Percentiles rank a stretch among this genome's conserved stretches.
phyloP scores from a whole-genome alignment of 2,329 filamentous ascomycete species.

The Dothiorella sarmentorum region DNA sequence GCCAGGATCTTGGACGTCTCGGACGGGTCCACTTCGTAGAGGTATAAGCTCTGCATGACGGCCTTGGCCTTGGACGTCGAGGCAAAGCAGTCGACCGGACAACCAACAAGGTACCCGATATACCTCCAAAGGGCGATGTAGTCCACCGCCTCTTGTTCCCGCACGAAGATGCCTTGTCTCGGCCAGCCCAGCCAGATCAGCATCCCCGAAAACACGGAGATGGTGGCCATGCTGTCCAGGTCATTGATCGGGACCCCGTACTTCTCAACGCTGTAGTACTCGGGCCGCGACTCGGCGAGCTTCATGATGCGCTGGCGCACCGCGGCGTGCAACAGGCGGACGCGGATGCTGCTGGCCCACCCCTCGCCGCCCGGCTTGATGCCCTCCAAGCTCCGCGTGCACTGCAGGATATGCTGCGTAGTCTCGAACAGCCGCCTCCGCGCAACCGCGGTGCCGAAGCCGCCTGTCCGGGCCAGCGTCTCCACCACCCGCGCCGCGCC shows the following conservation, averaged over 20 bases:
- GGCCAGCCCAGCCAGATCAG: conserved; percentile 68
- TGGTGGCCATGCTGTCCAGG: conserved; percentile 69
- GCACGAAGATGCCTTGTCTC: conserved; percentile 66
- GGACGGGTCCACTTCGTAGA: conserved; percentile 64
- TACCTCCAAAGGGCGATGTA: conserved; percentile 76
- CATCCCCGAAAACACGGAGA: conserved; percentile 65
- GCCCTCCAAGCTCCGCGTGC: conserved; percentile 60
- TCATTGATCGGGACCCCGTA: conserved; percentile 71
- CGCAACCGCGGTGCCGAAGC: conserved; percentile 66
- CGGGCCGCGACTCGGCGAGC: conserved; percentile 53
- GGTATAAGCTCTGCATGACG: conserved; percentile 65
- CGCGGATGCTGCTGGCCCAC: conserved; percentile 61
- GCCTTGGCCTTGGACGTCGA: conserved; percentile 54
- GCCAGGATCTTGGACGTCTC: conserved; percentile 62
- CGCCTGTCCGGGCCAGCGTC: conserved; percentile 69
- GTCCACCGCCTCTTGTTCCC: conserved; percentile 60
- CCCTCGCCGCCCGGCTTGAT: conserved; percentile 67
- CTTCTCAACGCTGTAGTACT: conserved; percentile 59
- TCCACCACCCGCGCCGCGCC: conserved; percentile 70
- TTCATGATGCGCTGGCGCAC: conserved; percentile 63
- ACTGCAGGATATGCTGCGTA: conserved; percentile 71
- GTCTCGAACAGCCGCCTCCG: conserved; percentile 67
- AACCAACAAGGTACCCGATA: conserved; percentile 68
- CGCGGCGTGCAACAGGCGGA: conserved; percentile 65
- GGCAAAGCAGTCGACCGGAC: conserved; percentile 59